Evolutionary conservation across 225 moss, liverwort and hornwort genomes (phyloP), one percentile per base, ranked within the genome.

Genomic region (Pseudoscleropodium purum): DNA sequence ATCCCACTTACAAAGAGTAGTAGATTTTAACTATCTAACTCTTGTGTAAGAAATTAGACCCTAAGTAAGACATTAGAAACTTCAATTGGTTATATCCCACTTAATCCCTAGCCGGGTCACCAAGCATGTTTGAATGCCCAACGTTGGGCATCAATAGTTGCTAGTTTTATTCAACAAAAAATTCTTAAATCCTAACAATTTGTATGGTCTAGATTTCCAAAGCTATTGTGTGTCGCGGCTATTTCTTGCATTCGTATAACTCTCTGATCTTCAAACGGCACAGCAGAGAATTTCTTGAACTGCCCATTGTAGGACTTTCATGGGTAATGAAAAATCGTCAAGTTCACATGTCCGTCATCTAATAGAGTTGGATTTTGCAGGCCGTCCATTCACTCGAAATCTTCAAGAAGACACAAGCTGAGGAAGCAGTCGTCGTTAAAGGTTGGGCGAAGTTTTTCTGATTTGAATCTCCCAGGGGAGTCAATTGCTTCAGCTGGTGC

Each of bases 381-480:
- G 89, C 91, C 79, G 67, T 97, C 37, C 94, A 91, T 86, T 91
- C 94, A 27, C 95, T 94, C 27, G 94, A 96, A 72, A 94, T 97
- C 88, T 99, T 99, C 18, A 87, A 93, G 85, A 96, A 97, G 89
- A 97, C 97, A 23, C 91, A 95, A 90, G 93, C 97, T 24, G 82
- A 88, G 41, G 94, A 95, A 63, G 83, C 86, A 39, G 81, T 91
- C n/a, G 97, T 99, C 26, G 20, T 97, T 52, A 93, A 92, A 73
- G 99, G 99, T 26, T 99, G 99, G 99, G 89, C 93, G 47, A 95
- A 94, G 68, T 83, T 93, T 85, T 89, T 95, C 84, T 92, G 82
- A 91, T 89, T 52, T 54, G 62, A 91, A 69, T 67, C 62, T 86
- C 81, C 69, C 69, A 57, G 56, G 43, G 63, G 72, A 86, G 51